Evolutionary conservation across 2,329 filamentous ascomycete genomes (phyloP), one percentile per base, ranked within the genome.

Genomic region (Calonectria ilicicola): DNA sequence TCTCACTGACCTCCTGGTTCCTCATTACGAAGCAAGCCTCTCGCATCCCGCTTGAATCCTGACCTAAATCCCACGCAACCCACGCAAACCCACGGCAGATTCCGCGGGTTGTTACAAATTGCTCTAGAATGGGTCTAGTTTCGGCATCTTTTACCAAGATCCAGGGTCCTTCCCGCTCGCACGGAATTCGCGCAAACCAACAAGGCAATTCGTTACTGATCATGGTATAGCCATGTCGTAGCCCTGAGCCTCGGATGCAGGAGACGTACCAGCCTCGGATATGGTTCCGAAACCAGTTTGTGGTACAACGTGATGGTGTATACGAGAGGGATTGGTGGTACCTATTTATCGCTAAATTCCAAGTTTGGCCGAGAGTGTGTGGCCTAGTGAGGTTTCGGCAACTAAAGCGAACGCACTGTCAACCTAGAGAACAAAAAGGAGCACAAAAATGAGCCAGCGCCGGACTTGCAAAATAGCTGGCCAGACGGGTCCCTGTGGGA

Each of bases 171-270:
- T 69, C 64, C 68, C 74, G 47, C 72, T 68, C 64, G 51, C 60
- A 65, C 58, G 65, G 64, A 75, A 72, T 70, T 77, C 65, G 66
- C 67, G 72, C 74, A 76, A 77, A 65, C 74, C 72, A 77, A 76
- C 70, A 66, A 60, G 35, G 58, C 29, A 58, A 66, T 26, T 44
- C 64, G 66, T 71, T 72, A 40, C 64, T 63, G 63, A 65, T 60
- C 35, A 62, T 69, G 51, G 73, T 44, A 69, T 72, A 53, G 58
- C 44, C 46, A 9, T 70, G 47, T 56, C 58, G 38, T 29, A 46
- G 38, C 44, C 60, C 63, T 38, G 62, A 49, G 44, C 56, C 40
- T 58, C 19, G 40, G 27, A 65, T 44, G 42, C 44, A 44, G 58
- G 47, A 65, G 65, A 60, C 12, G 63, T 58, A 38, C 42, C 47